Evolutionary conservation across 75 land plant genomes (phyloP).

Genomic region (Picea glauca): DNA sequence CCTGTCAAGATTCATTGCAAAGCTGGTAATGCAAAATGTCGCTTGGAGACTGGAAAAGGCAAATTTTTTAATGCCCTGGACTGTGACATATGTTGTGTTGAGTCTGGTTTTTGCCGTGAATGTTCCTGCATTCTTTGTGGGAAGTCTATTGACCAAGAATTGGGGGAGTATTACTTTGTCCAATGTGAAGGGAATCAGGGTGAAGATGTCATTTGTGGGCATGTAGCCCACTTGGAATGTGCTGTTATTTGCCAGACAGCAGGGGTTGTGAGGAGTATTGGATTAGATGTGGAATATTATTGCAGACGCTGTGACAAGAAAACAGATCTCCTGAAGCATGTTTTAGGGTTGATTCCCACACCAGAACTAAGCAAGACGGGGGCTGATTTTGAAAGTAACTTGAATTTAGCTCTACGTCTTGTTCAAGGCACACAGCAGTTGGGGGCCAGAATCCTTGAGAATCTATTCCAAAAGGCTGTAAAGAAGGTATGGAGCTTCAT

Average conservation of each 20-base stretch:
- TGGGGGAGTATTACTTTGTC: conserved; percentile 40
- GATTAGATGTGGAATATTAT: conserved; percentile 61
- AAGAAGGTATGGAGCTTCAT: conserved; percentile 29
- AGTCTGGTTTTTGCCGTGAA: conserved; percentile 59
- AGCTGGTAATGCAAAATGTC: conserved; percentile 40
- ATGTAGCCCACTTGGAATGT: conserved; percentile 71
- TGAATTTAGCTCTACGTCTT: conserved; percentile 38
- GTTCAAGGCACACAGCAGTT: conserved; percentile 43
- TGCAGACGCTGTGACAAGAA: conserved; percentile 77
- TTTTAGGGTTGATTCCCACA: conserved; percentile 24
- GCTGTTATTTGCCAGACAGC: conserved; percentile 56
- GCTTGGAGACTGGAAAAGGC: not conserved
- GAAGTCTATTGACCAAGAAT: conserved; percentile 21
- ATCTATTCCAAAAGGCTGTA: conserved; percentile 23
- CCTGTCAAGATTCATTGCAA: conserved; percentile 21
- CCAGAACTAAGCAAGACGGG: conserved; percentile 28
- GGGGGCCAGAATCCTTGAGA: conserved; percentile 26
- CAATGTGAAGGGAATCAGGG: conserved; percentile 39
- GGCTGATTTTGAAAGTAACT: conserved; percentile 35
- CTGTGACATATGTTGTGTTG: conserved; percentile 78
- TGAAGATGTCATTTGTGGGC: conserved; percentile 54
- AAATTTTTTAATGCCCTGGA: conserved; percentile 9
- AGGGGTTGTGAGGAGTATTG: conserved; percentile 63
- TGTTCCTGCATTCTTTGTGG: conserved; percentile 78
- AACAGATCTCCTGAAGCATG: conserved; percentile 48